Conservation (phyloP, 805 yeast genomes). For the Huiozyma sinensis region DNA sequence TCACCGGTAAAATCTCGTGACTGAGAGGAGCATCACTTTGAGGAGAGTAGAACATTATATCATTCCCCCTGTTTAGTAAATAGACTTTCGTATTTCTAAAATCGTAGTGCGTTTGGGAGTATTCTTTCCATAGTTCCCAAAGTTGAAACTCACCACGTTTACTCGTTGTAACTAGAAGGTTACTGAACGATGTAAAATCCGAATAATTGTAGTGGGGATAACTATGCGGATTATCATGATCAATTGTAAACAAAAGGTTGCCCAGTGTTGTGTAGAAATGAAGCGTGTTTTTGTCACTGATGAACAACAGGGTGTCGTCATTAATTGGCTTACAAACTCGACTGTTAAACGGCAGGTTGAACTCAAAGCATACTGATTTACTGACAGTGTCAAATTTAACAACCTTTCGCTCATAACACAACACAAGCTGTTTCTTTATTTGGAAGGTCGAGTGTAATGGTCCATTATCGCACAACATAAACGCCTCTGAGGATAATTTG, state of each 20-base stretch:
- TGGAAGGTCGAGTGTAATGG: conserved; percentile 6
- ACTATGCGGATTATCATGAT: conserved; percentile 7
- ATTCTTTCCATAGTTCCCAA: conserved; percentile 24
- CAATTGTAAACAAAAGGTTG: conserved; percentile 19
- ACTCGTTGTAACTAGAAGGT: conserved; percentile 10
- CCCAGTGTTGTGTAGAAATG: conserved; percentile 21
- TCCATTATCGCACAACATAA: conserved; percentile 4
- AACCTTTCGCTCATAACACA: neutral
- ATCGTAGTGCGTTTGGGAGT: conserved; percentile 12
- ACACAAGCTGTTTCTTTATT: conserved; percentile 1
- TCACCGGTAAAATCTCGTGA: conserved; percentile 14
- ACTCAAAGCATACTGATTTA: conserved; percentile 14
- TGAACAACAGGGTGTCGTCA: conserved; percentile 12
- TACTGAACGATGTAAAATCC: conserved; percentile 12
- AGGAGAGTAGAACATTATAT: conserved; percentile 22
- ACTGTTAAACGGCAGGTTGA: conserved; percentile 7
- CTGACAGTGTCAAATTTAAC: conserved; percentile 12
- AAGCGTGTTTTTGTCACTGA: conserved; percentile 15
- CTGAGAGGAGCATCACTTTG: conserved; percentile 12
- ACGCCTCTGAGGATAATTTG: conserved; percentile 6
- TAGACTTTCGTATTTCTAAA: conserved; percentile 14
- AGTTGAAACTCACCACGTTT: conserved; percentile 16
- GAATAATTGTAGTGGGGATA: conserved; percentile 9
- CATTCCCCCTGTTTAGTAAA: conserved; percentile 19
- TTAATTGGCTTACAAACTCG: conserved; percentile 15